Conservation (phyloP, 768 basidiomycete genomes). For the Lactarius sanguifluus region DNA sequence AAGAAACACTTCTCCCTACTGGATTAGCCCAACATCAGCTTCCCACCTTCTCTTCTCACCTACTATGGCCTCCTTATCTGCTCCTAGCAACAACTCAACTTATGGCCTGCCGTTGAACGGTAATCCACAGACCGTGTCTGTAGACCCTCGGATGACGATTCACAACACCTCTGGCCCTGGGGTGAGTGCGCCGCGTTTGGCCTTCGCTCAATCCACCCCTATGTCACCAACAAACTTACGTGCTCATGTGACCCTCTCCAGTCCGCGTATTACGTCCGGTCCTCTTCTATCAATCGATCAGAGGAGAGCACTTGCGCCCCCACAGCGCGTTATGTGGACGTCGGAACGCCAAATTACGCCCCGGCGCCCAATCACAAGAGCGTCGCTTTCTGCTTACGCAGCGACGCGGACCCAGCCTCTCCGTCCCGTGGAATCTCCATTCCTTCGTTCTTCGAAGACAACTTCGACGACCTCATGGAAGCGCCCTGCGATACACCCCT, state of each 20-base stretch:
- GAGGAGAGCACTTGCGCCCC: not conserved
- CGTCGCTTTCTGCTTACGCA: not conserved
- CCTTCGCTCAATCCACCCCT: not conserved
- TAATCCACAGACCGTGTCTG: not conserved
- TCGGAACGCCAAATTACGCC: constrained; percentile 2
- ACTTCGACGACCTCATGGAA: not conserved
- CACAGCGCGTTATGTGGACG: not conserved
- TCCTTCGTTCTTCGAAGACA: not conserved
- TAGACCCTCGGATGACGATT: not conserved
- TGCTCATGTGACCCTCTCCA: not conserved
- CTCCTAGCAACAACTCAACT: not conserved
- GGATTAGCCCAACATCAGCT: not conserved
- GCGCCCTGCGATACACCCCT: not conserved
- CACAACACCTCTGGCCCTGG: not conserved
- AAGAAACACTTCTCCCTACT: constrained; percentile 7
- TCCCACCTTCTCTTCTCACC: not conserved
- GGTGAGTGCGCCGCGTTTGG: not conserved
- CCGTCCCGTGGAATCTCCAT: not conserved
- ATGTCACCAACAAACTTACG: not conserved
- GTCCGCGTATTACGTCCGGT: not conserved
- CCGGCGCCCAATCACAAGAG: not conserved
- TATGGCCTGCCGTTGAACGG: not conserved
- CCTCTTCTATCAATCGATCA: not conserved
- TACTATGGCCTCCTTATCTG: not conserved
- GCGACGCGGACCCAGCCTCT: not conserved